These are phyloP conservation scores for Fusarium sp. DNA, from an alignment of 2,329 filamentous ascomycete genomes.

Conservation along the genomic window DNA sequence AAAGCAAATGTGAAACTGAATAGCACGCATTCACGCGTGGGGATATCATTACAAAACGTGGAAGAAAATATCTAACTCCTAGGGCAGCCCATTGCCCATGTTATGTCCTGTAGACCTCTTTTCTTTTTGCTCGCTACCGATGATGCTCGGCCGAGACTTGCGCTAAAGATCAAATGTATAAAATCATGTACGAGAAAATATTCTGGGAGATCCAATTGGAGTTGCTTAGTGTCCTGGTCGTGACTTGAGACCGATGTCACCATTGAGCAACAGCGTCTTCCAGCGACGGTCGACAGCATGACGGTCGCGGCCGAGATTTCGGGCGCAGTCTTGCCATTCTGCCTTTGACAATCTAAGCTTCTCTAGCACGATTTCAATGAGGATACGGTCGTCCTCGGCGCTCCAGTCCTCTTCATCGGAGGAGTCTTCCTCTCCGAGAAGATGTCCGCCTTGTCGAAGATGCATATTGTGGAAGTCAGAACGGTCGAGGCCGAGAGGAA, in stretches of 20 bases:
- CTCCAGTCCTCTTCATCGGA: constrained; percentile 65
- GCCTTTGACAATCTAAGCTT: constrained; percentile 71
- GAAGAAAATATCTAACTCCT: constrained; percentile 29
- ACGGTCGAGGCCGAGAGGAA: constrained; percentile 68
- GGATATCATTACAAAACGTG: constrained; percentile 41
- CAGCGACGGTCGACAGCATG: constrained; percentile 66
- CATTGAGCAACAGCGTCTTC: constrained; percentile 68
- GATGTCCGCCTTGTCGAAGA: constrained; percentile 43
- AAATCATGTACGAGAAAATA: constrained; percentile 31
- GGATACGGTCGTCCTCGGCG: constrained; percentile 69
- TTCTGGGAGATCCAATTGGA: constrained; percentile 48
- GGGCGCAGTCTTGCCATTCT: constrained; percentile 74
- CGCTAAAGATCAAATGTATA: constrained; percentile 26
- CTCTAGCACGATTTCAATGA: constrained; percentile 74
- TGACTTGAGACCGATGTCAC: constrained; percentile 67
- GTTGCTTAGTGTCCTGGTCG: constrained; percentile 53
- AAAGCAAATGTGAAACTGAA: constrained; percentile 30
- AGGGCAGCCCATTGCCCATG: constrained; percentile 31
- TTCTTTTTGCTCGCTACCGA: constrained; percentile 25
- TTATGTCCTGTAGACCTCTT: constrained; percentile 32
- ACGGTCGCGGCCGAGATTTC: constrained; percentile 68
- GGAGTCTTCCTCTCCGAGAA: constrained; percentile 53
- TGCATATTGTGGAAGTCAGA: constrained; percentile 63
- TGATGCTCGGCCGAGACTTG: constrained; percentile 20
- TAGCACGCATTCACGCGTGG: constrained; percentile 25